Evolutionary conservation across 148 eudicot species (phyloP).

Genomic region (Rhododendron mucronatum): DNA sequence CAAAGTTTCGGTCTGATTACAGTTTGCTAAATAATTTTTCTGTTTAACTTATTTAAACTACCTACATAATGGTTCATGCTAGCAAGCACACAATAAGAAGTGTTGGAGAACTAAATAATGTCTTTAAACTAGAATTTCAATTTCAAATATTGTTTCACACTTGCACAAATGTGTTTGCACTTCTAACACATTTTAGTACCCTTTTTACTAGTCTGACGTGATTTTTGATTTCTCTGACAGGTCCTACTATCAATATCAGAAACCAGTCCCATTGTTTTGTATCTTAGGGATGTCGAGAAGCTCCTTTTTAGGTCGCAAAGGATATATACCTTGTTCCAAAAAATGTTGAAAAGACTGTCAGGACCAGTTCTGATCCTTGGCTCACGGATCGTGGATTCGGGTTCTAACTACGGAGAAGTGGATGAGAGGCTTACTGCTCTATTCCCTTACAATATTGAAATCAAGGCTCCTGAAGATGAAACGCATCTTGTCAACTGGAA

Average conservation of each 20-base stretch:
- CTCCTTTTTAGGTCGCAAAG: conserved; percentile 71
- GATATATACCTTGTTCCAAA: conserved; percentile 62
- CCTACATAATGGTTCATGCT: neutral
- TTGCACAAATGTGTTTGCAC: neutral
- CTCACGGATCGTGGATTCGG: conserved; percentile 53
- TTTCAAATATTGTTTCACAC: neutral
- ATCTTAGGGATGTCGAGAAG: conserved; percentile 83
- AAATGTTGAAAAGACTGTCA: conserved; percentile 67
- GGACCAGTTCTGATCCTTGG: conserved; percentile 82
- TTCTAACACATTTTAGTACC: neutral
- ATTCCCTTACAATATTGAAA: conserved; percentile 83
- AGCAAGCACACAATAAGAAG: neutral
- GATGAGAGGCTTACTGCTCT: conserved; percentile 64
- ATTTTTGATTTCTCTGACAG: conserved; percentile 31
- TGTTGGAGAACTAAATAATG: neutral
- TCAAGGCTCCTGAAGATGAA: conserved; percentile 82
- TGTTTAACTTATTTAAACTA: neutral
- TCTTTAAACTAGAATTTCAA: neutral
- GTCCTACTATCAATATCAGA: conserved; percentile 67
- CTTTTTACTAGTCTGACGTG: neutral
- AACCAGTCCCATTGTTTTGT: conserved; percentile 66
- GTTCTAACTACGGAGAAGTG: conserved; percentile 37
- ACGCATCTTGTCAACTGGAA: conserved; percentile 78
- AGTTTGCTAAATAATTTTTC: neutral
- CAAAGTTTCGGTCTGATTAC: neutral